Evolutionary conservation across 345 rosid genomes (phyloP), one percentile per base, ranked within the genome.

Genomic region (Eucalyptus decipiens): DNA sequence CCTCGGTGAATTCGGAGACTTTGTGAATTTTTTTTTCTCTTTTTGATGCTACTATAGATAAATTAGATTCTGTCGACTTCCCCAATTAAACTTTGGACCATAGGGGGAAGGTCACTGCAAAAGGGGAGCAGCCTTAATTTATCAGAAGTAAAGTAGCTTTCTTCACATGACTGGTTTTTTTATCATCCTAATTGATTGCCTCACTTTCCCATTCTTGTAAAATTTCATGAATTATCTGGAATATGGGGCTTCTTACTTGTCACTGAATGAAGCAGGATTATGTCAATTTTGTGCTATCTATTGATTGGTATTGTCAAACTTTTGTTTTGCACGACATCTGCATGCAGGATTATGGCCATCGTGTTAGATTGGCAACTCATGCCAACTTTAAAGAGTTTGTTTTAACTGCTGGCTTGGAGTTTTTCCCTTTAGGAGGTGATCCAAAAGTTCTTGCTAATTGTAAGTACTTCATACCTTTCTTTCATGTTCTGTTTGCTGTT

Each of bases 341-440:
- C 86, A 45, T 93, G 97, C 96, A 98, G 99, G 99, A 98, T 90
- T 96, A 95, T 92, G 99, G 99, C 47, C 99, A 98, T 96, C 96
- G 99, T 85, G 99, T 98, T 92, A 97, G 99, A 93, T 93, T 98
- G 90, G 99, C 99, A 62, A 98, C 99, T 88, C 99, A 98, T 95
- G 94, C 97, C 90, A 98, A 98, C 94, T 98, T 98, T 92, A 98
- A 96, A 90, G 99, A 98, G 92, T 98, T 98, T 94, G 99, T 98
- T 91, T 89, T 97, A 92, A 96, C 99, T 89, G 96, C 99, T 90
- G 99, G 99, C 85, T 92, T 98, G 94, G 99, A 98, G 93, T 98
- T 98, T 89, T 98, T 91, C 89, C 98, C 99, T 86, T 89, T 98
- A 89, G 99, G 99, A 1, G 99, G 99, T 91, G 99, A 98, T 92